Base-by-base conservation (phyloP, 306 rosid genomes). In the Hippophae gyantsensis region DNA sequence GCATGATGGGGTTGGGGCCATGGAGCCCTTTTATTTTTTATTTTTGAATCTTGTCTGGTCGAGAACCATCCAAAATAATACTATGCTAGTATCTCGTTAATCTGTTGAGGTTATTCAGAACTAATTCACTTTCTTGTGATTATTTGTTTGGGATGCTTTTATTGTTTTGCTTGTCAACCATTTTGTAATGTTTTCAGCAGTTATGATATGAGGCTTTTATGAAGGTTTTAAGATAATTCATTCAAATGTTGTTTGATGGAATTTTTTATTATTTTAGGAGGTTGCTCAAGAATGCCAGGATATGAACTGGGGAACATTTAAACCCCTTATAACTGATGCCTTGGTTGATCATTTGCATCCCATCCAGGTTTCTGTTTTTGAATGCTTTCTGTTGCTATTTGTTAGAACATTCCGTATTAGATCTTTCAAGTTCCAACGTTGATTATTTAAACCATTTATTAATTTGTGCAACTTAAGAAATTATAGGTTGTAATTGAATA, bases 271-370 rank as follows among this genome's bases (percentile, higher is more conserved):
- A 42, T 56, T 69, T 23, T 92, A 90, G 98, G 98, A 87, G 76
- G 85, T 88, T 67, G 73, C 52, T 48, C 74, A 62, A 67, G 98
- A 87, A 71, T 87, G 96, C 68, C 77, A 71, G 70, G 81, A 72
- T 65, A 83, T 87, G 98, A 92, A 69, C 73, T 88, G 98, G 98
- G 98, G 98, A 60, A 54, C 85, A 13, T 92, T 92, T 79, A 92
- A 92, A 69, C 11, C 65, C 68, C 81, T 85, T 54, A 71, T 92
- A 54, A 63, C 88, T 25, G 95, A 92, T 58, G 82, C 83, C 42
- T 64, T 92, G 86, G 77, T 87, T 67, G 86, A 85, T 64, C 96
- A 92, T 69, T 78, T 92, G 63, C 76, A 82, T 61, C 96, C 96
- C 43, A 85, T 92, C 73, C 98, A 92, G 98, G 98, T 87, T 77